These are phyloP conservation scores for Bryoglossum gracile DNA, from an alignment of 495 filamentous ascomycete genomes.

Conservation along the genomic window DNA sequence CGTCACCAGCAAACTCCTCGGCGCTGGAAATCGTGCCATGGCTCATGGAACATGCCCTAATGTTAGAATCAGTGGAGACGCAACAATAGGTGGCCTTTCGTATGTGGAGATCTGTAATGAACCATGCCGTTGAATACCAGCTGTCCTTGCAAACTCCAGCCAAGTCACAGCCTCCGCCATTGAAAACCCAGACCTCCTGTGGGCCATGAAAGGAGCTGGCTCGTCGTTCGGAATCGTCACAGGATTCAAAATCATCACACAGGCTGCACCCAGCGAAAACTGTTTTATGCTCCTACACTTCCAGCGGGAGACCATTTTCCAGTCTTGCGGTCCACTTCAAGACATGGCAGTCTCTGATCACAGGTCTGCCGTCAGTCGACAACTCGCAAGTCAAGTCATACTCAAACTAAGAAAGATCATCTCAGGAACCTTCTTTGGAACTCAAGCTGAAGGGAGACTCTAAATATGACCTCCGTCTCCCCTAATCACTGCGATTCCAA, in stretches of 20 bases:
- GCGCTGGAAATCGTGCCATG: constrained; percentile 56
- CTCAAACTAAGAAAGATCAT: constrained; percentile 32
- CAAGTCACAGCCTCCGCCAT: constrained; percentile 3
- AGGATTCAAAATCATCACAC: constrained; percentile 53
- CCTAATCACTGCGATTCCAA: constrained; percentile 3
- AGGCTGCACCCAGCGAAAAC: constrained; percentile 47
- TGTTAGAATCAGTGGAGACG: constrained; percentile 65
- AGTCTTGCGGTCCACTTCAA: constrained; percentile 35
- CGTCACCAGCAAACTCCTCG: constrained; percentile 49
- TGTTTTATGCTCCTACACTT: constrained; percentile 46
- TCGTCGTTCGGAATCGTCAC: constrained; percentile 59
- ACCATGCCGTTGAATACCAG: constrained; percentile 51
- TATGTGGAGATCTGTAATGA: constrained; percentile 56
- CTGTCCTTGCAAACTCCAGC: constrained; percentile 44
- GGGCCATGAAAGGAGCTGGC: constrained; percentile 52
- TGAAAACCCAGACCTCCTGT: constrained; percentile 19
- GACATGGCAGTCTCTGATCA: constrained; percentile 44
- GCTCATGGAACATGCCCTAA: constrained; percentile 59
- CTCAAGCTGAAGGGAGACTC: constrained; percentile 10
- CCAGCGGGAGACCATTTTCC: constrained; percentile 34
- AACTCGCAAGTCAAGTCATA: constrained; percentile 45
- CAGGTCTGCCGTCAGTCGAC: constrained; percentile 39
- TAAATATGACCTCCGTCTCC: constrained; percentile 8
- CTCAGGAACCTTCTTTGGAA: constrained; percentile 18
- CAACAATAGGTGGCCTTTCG: constrained; percentile 62